Evolutionary conservation across 192 early-diverging fungal species (phyloP), one percentile per base, ranked within the genome.

Genomic region (Rhizophlyctis rosea): DNA sequence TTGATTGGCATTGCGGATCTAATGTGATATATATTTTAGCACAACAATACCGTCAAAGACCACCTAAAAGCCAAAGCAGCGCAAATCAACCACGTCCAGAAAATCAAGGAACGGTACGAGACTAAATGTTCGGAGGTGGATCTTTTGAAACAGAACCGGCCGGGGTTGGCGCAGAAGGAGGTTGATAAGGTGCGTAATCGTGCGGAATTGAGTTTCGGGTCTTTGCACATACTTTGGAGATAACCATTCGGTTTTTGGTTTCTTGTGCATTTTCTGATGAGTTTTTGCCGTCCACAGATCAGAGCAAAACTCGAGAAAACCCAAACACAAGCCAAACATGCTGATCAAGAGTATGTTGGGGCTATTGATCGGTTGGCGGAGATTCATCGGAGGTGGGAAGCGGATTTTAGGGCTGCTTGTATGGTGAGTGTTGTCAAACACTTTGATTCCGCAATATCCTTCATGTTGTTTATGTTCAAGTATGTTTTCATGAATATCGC

Each of bases 51-150:
- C n/a, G 50, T 76, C 4, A 81, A 83, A 30, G 63, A 73, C 16
- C 50, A 80, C 31, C 55, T 79, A 31, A 73, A 84, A 51, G 24
- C 47, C 47, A 84, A 84, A 50, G 62, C 65, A 5, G 48, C 63
- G 9, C 74, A 78, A 58, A 56, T 62, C 27, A 47, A 59, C 13
- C 47, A 47, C 16, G 82, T 78, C 2, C 18, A 62, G 47, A 83
- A 82, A 59, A 32, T 35, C 53, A 73, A 73, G 47, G 73, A 81
- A 34, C 61, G 68, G 32, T 84, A 83, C 54, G 75, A 79, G 30
- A 48, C 30, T 3, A 82, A 78, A 53, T 75, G 74, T 58, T 59
- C 55, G 21, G 80, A 80, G 59, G 67, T 59, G 4, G 58, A 33
- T 3, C 65, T 71, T 16, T 24, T 75, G 54, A 32, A 48, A 18